Percentiles rank a stretch among this genome's conserved stretches.
These are phyloP conservation scores for Yamadazyma blattariae DNA, from an alignment of 1,139 yeast species.

Conservation along the genomic window DNA sequence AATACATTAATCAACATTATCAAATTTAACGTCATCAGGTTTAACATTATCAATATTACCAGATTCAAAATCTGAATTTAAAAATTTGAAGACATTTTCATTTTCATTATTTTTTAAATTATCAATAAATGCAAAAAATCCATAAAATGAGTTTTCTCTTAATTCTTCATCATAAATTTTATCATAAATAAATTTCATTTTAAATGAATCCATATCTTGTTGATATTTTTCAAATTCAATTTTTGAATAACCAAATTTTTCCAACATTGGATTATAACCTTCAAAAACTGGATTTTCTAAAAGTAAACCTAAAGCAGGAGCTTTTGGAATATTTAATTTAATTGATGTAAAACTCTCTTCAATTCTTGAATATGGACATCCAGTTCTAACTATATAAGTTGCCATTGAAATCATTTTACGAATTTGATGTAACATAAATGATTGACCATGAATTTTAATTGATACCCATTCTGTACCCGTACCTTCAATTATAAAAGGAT, in stretches of 20 bases:
- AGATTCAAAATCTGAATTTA: constrained; percentile 53
- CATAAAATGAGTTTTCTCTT: constrained; percentile 81
- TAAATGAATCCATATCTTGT: constrained; percentile 77
- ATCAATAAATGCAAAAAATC: constrained; percentile 86
- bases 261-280: constrained; percentile 70
- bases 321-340: constrained; percentile 90
- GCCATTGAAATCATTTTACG: constrained; percentile 99
- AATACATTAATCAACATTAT: constrained; percentile 18
- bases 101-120: constrained; percentile 47
- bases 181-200: constrained; percentile 84
- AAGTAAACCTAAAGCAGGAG: constrained; percentile 91
- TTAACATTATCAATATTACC: constrained; percentile 20
- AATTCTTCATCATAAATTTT: constrained; percentile 89
- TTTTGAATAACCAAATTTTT: constrained; percentile 75
- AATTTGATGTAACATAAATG: constrained; percentile 97
- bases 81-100: constrained; percentile 60
- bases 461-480: constrained; percentile 98
- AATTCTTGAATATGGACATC: constrained; percentile 76
- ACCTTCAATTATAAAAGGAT: constrained; percentile 87
- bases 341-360: constrained; percentile 72
- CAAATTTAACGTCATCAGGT: constrained; percentile 11
- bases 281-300: constrained; percentile 92
- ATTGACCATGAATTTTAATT: constrained; percentile 95
- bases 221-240: constrained; percentile 68
- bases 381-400: constrained; percentile 76